Base-by-base conservation (phyloP, 2,329 filamentous ascomycete species). In the Microdochium paspali region DNA sequence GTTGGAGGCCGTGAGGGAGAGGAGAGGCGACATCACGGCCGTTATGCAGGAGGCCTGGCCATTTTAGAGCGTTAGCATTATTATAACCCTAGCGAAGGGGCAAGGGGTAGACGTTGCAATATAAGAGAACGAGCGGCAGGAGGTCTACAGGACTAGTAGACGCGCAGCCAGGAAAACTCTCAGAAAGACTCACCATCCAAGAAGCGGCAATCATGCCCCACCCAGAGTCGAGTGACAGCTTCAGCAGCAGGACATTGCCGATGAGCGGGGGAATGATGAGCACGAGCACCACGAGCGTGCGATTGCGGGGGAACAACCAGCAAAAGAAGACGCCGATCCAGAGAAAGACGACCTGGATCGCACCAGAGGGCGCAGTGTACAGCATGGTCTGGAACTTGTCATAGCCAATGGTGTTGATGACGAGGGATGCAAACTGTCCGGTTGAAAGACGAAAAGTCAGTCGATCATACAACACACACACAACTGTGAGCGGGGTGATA, bases 171-270 rank as follows among this genome's bases (percentile, higher is more conserved):
- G n/a, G n/a, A n/a, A n/a, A n/a, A n/a, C n/a, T n/a, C n/a, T n/a
- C n/a, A n/a, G n/a, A n/a, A n/a, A n/a, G n/a, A 51, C 54, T 51
- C 47, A 63, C 63, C 24, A 76, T 58, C 72, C 72, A 76, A 0
- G 70, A 66, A 0, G 69, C 64, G 2, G 68, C 66, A 20, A 76
- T 71, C 49, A 75, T 64, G 3, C 68, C 70, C 72, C 72, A 76
- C 32, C 66, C 64, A 1, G 64, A 58, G 5, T 56, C 55, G 1
- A 65, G 53, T 1, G 66, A 62, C 0, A 76, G 64, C 31, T 65
- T 61, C 28, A 73, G 53, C 3, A 76, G 60, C 3, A 75, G 60
- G 2, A 73, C 58, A 44, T 61, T 69, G 6, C 71, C 73, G 6
- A 70, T 57, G 0, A 76, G 50, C 0, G 72, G 71, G 0, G 68